Percentiles rank a stretch among this genome's conserved stretches.
These are phyloP conservation scores for Didymella exigua DNA, from an alignment of 2,329 filamentous ascomycete genomes.

Conservation along the genomic window DNA sequence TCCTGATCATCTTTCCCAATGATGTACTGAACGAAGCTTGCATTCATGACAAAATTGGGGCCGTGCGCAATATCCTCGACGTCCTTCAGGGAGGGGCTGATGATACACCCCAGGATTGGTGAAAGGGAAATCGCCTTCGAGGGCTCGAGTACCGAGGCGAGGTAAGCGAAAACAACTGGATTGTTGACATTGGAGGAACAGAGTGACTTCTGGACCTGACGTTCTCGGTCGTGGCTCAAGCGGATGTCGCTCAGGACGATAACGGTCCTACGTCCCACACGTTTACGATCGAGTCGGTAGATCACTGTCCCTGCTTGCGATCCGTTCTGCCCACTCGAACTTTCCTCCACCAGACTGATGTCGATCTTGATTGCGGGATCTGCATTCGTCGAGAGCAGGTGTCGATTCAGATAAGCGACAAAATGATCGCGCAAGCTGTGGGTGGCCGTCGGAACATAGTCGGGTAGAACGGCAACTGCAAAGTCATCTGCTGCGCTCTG, in stretches of 20 bases:
- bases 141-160: constrained; percentile 17
- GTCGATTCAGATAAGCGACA: constrained; percentile 31
- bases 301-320: constrained; percentile 11
- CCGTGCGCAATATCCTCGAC: constrained; percentile 24
- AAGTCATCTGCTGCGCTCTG: constrained; percentile 22
- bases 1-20: constrained; percentile 23
- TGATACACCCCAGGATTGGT: constrained; percentile 21
- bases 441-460: constrained; percentile 28
- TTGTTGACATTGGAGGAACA: constrained; percentile 16
- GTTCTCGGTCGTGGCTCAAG: constrained; percentile 22
- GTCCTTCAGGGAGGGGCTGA: constrained; percentile 27
- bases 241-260: constrained; percentile 28
- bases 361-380: constrained; percentile 30
- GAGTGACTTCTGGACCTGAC: constrained; percentile 20
- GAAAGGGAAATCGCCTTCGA: constrained; percentile 15
- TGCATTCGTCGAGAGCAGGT: constrained; percentile 24
- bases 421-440: constrained; percentile 31
- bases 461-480: constrained; percentile 34
- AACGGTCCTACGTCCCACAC: constrained; percentile 18
- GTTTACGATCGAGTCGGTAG: constrained; percentile 27
- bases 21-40: constrained; percentile 27
- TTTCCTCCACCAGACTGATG: constrained; percentile 11
- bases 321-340: constrained; percentile 12
- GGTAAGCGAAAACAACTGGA: constrained; percentile 25
- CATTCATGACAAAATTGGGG: constrained; percentile 26